Evolutionary conservation across 306 rosid genomes (phyloP).

Genomic region (Potentilla sterilis): DNA sequence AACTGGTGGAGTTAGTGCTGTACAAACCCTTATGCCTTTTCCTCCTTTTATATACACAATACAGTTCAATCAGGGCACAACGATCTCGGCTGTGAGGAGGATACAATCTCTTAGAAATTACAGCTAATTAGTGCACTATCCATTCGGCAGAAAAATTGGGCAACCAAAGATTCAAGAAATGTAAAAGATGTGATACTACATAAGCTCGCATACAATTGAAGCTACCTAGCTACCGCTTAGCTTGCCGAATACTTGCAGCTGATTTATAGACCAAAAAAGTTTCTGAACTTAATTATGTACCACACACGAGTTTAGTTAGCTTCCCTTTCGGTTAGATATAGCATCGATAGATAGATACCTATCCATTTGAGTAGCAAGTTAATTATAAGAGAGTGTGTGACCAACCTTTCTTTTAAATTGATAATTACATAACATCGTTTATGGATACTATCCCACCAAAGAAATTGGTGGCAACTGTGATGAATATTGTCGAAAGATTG

Average conservation of each 20-base stretch:
- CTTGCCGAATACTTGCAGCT: not conserved
- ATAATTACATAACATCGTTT: too few species aligned
- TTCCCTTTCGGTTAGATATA: too few species aligned
- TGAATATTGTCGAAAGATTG: too few species aligned
- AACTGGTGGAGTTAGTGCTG: too few species aligned
- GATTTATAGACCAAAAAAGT: not conserved
- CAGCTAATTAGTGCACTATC: not conserved
- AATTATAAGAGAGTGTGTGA: too few species aligned
- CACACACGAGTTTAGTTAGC: not conserved
- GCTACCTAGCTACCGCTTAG: not conserved
- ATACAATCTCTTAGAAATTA: not conserved
- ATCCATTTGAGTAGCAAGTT: too few species aligned
- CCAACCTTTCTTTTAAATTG: too few species aligned
- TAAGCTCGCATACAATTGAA: not conserved
- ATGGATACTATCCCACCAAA: too few species aligned
- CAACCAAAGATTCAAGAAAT: constrained; percentile 19
- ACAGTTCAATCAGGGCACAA: not conserved
- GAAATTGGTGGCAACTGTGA: too few species aligned
- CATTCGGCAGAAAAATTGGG: not conserved
- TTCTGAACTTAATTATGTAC: not conserved
- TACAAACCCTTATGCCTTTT: not conserved
- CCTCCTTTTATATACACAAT: not conserved
- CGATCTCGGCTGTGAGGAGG: constrained; percentile 2
- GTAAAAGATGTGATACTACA: constrained; percentile 15
- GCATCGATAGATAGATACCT: too few species aligned